Evolutionary conservation across 768 basidiomycete species (phyloP).

Genomic region (Mycena latifolia): DNA sequence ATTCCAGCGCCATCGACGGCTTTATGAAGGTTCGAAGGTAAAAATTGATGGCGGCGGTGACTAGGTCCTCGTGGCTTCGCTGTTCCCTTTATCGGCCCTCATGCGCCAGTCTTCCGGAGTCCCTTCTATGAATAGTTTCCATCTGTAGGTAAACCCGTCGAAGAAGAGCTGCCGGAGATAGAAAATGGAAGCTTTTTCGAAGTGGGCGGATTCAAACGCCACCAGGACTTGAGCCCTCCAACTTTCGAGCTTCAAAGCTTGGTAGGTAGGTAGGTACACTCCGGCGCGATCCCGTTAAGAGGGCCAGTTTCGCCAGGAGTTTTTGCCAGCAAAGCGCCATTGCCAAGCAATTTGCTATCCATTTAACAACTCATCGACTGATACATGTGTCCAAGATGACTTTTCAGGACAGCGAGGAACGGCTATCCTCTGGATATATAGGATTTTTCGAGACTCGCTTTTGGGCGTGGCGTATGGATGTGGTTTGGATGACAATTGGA

Average conservation of each 20-base stretch:
- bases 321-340: background rate
- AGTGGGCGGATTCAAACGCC: background rate
- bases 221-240: background rate
- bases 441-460: no score
- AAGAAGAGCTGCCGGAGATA: background rate
- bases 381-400: no score
- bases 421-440: no score
- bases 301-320: background rate
- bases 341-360: no score
- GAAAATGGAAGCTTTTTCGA: background rate
- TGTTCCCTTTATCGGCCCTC: background rate
- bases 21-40: constrained; percentile 9
- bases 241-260: no score
- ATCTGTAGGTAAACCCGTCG: constrained; percentile 10
- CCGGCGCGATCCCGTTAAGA: no score
- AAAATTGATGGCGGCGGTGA: constrained; percentile 12
- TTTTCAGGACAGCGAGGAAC: no score
- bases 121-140: constrained; percentile 17
- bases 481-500: no score
- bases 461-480: no score
- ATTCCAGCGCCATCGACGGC: background rate
- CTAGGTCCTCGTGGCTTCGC: background rate
- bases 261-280: no score
- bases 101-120: no score
- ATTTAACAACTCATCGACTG: no score